phyloP scores from a whole-genome alignment of 176 grass and related monocot genomes.

The Puccinellia tenuiflora region DNA sequence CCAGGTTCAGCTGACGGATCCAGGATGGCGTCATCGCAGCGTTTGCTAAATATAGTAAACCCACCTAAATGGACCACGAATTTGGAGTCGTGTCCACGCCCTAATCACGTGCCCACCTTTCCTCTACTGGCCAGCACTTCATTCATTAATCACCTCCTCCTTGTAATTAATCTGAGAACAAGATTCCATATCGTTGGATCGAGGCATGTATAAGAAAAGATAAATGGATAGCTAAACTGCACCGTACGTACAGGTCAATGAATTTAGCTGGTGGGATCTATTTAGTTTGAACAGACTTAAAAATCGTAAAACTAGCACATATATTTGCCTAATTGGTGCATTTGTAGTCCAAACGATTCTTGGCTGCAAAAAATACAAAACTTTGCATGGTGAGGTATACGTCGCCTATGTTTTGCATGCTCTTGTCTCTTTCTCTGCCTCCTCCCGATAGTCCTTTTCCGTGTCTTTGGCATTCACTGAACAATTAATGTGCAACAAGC shows the following conservation, averaged over 20 bases:
- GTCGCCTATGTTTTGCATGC: background rate
- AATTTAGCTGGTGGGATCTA: background rate
- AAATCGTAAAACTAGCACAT: background rate
- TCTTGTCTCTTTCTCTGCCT: background rate
- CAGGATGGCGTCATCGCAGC: conserved; percentile 12
- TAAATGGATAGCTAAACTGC: background rate
- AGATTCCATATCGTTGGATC: background rate
- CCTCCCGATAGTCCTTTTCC: background rate
- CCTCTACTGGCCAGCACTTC: background rate
- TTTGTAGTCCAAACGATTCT: background rate
- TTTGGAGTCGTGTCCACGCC: background rate
- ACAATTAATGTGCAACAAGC: background rate
- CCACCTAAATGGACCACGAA: background rate
- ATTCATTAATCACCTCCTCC: background rate
- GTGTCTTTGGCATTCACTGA: background rate
- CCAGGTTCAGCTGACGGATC: conserved; percentile 39
- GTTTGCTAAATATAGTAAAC: conserved; percentile 12
- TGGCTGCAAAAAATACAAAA: background rate
- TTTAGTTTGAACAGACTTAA: background rate
- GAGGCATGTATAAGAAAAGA: background rate
- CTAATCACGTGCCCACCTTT: background rate
- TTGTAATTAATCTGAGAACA: background rate
- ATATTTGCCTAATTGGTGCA: background rate
- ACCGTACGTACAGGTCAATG: background rate
- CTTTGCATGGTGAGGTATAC: background rate